Percentiles rank a stretch among this genome's conserved stretches.
These are phyloP conservation scores for Phytophthora cactorum DNA, from an alignment of 352 stramenopile species.

Conservation along the genomic window DNA sequence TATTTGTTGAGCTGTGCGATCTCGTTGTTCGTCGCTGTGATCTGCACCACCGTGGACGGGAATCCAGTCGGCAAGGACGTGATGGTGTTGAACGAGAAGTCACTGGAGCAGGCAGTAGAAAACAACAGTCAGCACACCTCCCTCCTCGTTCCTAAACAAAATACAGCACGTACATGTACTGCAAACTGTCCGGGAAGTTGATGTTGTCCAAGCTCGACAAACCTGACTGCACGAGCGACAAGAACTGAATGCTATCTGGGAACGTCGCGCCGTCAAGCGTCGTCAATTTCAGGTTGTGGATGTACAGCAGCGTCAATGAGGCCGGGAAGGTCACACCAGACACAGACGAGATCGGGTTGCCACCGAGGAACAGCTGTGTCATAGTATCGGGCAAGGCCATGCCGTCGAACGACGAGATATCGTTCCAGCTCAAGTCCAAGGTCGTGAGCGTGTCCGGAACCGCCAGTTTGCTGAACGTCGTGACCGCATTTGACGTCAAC, in stretches of 20 bases:
- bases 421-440: conserved; percentile 76
- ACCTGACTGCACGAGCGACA: conserved; percentile 53
- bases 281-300: conserved; percentile 64
- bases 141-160: neutral
- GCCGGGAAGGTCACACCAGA: conserved; percentile 48
- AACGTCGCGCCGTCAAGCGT: conserved; percentile 54
- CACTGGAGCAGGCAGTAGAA: conserved; percentile 28
- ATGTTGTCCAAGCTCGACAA: conserved; percentile 49
- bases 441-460: conserved; percentile 46
- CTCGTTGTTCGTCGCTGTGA: conserved; percentile 53
- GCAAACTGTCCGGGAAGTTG: conserved; percentile 51
- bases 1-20: conserved; percentile 58
- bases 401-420: conserved; percentile 60
- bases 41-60: conserved; percentile 39
- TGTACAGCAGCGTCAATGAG: conserved; percentile 66
- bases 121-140: conserved; percentile 1
- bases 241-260: conserved; percentile 47
- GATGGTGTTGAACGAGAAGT: conserved; percentile 57
- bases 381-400: conserved; percentile 59
- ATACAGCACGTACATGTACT: conserved; percentile 52
- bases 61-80: conserved; percentile 38
- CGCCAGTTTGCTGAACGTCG: conserved; percentile 48
- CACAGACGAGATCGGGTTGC: conserved; percentile 76
- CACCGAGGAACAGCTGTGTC: conserved; percentile 64
- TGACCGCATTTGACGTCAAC: conserved; percentile 58